phyloP scores from a whole-genome alignment of 768 basidiomycete species.

The Collybia sp. region DNA sequence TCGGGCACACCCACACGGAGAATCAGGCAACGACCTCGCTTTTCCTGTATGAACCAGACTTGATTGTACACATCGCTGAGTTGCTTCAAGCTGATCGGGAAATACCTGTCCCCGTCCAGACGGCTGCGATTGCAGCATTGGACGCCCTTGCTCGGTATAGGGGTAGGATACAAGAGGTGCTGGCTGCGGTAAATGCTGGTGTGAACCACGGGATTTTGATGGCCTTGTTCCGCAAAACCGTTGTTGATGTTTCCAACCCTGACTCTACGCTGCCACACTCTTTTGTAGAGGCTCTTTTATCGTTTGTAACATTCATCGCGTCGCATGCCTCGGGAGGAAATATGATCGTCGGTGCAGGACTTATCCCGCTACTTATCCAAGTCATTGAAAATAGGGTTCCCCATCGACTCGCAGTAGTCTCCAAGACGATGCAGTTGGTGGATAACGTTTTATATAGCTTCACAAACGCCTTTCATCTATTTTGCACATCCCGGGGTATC shows the following conservation, averaged over 20 bases:
- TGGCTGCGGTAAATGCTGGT: constrained; percentile 88
- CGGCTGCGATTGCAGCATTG: constrained; percentile 82
- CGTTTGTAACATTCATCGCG: constrained; percentile 84
- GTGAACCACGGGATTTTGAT: constrained; percentile 95
- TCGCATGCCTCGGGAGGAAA: constrained; percentile 82
- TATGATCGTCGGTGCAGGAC: constrained; percentile 92
- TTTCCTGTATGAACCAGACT: constrained; percentile 93
- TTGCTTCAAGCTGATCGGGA: constrained; percentile 77
- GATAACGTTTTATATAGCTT: constrained; percentile 92
- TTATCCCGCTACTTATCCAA: constrained; percentile 86
- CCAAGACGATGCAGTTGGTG: constrained; percentile 87
- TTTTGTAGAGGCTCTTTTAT: constrained; percentile 80
- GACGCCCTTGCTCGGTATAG: constrained; percentile 89
- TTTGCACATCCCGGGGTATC: constrained; percentile 81
- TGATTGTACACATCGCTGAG: constrained; percentile 85
- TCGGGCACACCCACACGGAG: constrained; percentile 83
- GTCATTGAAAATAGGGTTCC: constrained; percentile 76
- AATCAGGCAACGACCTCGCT: constrained; percentile 72
- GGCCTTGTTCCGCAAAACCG: constrained; percentile 80
- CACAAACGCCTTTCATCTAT: constrained; percentile 81
- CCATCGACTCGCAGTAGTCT: constrained; percentile 68
- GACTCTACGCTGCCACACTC: constrained; percentile 65
- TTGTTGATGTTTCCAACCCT: constrained; percentile 63
- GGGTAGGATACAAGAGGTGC: constrained; percentile 77
- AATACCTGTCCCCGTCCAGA: constrained; percentile 70